Percentiles rank a stretch among this genome's conserved stretches.
Conservation (phyloP, 1,284 basidiomycete species). For the Ceratobasidium theobromae region DNA sequence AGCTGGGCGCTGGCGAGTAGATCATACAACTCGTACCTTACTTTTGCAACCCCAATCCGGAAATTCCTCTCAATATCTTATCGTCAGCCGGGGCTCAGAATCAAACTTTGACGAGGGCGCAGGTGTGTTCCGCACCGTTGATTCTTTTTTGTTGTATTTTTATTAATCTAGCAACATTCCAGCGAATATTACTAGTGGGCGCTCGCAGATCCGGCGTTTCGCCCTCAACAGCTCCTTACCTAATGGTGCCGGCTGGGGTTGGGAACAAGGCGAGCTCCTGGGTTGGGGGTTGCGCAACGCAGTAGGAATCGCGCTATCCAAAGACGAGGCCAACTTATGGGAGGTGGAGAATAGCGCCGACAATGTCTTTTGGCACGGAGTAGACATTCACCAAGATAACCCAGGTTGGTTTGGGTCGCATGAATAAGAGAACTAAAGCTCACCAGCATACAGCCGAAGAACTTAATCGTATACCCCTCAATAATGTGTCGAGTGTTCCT, state of each 20-base stretch:
- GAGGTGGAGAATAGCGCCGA: slow-evolving; percentile 50
- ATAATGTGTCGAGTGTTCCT: not conserved
- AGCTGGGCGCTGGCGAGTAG: slow-evolving; percentile 39
- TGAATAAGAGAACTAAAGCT: not conserved
- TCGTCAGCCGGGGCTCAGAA: slow-evolving; percentile 45
- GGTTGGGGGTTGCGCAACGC: slow-evolving; percentile 51
- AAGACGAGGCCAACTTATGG: slow-evolving; percentile 40
- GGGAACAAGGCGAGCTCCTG: slow-evolving; percentile 44
- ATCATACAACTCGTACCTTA: slow-evolving; percentile 45
- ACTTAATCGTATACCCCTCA: slow-evolving; percentile 14
- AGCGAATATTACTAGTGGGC: slow-evolving; percentile 42
- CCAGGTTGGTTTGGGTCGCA: not conserved
- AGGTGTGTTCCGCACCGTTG: not conserved
- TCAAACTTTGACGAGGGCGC: slow-evolving; percentile 50
- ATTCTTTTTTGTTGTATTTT: not conserved
- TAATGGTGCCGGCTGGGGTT: slow-evolving; percentile 34
- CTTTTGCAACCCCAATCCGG: slow-evolving; percentile 41
- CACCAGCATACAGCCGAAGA: slow-evolving; percentile 3
- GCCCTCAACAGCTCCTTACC: slow-evolving; percentile 29
- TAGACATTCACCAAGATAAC: slow-evolving; percentile 29
- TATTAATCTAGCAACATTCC: not conserved
- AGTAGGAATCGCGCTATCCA: slow-evolving; percentile 46
- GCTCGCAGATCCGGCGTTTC: slow-evolving; percentile 47
- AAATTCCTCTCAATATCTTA: slow-evolving; percentile 32
- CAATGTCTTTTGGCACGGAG: not conserved